Percentiles rank a stretch among this genome's conserved stretches.
Evolutionary conservation across 345 rosid species (phyloP).

Genomic region (Brassica nigra): DNA sequence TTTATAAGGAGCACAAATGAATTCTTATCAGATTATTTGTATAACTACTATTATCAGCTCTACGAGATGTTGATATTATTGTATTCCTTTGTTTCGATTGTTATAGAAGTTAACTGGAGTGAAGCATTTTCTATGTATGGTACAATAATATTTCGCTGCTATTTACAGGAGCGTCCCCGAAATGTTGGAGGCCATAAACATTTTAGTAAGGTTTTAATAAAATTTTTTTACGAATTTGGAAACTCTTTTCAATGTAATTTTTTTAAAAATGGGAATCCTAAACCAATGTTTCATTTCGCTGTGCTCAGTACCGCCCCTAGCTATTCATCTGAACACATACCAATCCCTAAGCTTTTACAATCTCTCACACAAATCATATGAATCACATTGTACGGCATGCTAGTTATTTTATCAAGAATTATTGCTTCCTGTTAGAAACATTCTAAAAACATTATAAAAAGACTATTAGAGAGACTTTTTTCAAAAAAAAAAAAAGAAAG

Average conservation of each 20-base stretch:
- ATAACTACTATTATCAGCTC: not conserved
- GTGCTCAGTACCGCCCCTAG: no score
- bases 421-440: not conserved
- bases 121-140: not conserved
- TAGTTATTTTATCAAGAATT: not conserved
- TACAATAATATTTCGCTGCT: no score
- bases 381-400: slow-evolving; percentile 8
- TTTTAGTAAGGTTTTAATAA: no score
- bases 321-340: not conserved
- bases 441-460: not conserved
- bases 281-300: no score
- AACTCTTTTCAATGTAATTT: no score
- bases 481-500: not conserved
- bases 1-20: not conserved
- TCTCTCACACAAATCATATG: slow-evolving; percentile 9
- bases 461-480: not conserved
- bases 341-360: slow-evolving; percentile 4
- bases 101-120: not conserved
- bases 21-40: not conserved
- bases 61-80: slow-evolving; percentile 2
- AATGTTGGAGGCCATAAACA: no score
- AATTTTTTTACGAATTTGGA: no score
- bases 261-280: no score
- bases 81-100: not conserved
- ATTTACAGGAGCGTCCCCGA: no score